These are phyloP conservation scores for Prunus dulcis DNA, from an alignment of 306 rosid species.

Conservation along the genomic window DNA sequence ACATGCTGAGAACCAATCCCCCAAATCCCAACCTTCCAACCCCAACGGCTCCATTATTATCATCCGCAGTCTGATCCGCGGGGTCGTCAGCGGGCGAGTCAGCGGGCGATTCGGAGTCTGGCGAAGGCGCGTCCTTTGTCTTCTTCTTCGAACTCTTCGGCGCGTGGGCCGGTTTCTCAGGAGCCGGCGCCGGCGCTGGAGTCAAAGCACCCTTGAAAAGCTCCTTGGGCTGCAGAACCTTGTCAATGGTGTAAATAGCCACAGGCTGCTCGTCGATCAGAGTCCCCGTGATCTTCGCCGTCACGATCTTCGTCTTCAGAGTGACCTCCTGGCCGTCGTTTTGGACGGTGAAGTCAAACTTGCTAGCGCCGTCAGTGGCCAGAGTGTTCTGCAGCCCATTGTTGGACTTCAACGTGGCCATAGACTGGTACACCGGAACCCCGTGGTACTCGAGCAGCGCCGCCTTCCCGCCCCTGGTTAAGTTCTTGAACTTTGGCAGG, in stretches of 20 bases:
- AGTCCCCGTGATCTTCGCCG: conserved; percentile 67
- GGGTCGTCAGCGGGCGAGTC: conserved; percentile 36
- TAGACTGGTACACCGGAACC: conserved; percentile 59
- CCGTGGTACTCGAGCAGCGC: conserved; percentile 66
- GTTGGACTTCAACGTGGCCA: conserved; percentile 51
- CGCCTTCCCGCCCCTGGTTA: conserved; percentile 48
- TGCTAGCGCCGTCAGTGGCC: conserved; percentile 76
- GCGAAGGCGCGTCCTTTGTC: conserved; percentile 20
- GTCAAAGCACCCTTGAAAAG: conserved; percentile 54
- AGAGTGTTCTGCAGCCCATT: conserved; percentile 68
- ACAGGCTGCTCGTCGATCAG: conserved; percentile 63
- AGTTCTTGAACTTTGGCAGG: conserved; percentile 64
- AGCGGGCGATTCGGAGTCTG: conserved; percentile 32
- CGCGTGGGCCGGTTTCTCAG: conserved; percentile 52
- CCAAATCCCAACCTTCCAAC: conserved; percentile 30
- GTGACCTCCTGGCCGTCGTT: conserved; percentile 77
- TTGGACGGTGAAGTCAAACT: conserved; percentile 69
- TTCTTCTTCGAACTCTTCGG: conserved; percentile 38
- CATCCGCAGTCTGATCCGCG: conserved; percentile 59
- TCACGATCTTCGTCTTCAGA: conserved; percentile 43
- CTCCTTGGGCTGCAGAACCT: conserved; percentile 70
- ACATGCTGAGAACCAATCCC: conserved; percentile 13
- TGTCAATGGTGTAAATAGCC: conserved; percentile 50
- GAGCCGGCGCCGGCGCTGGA: conserved; percentile 58
- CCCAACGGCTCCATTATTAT: conserved; percentile 30